phyloP scores from a whole-genome alignment of 768 basidiomycete species.

The Russula emetica region DNA sequence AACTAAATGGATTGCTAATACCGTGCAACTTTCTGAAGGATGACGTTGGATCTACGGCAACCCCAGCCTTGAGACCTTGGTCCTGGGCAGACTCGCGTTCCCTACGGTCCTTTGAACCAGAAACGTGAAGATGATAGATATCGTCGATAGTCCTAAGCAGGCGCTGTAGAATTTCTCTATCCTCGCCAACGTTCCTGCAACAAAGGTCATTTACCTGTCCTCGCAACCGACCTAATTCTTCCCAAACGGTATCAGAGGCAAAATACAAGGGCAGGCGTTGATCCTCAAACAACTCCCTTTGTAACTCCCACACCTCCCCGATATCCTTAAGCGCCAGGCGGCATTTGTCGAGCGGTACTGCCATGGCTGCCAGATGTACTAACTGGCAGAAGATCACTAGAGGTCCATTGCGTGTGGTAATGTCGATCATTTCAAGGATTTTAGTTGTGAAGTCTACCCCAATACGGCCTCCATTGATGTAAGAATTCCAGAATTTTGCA shows the following conservation, averaged over 20 bases:
- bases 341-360: not conserved
- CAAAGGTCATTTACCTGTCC: not conserved
- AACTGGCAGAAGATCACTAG: conserved; percentile 16
- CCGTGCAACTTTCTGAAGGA: not conserved
- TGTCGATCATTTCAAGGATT: not conserved
- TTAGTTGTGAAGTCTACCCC: no score
- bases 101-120: not conserved
- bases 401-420: conserved; percentile 1
- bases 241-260: conserved; percentile 6
- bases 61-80: no score
- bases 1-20: not conserved
- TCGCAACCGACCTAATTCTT: not conserved
- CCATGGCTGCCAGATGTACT: not conserved
- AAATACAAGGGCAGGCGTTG: not conserved
- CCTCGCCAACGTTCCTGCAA: not conserved
- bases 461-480: not conserved
- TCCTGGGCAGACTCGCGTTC: no score
- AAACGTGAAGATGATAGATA: not conserved
- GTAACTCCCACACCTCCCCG: conserved; percentile 1
- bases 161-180: not conserved
- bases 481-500: conserved; percentile 4
- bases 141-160: not conserved
- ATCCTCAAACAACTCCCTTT: conserved; percentile 4
- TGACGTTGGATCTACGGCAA: not conserved
- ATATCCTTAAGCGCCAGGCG: not conserved